Conservation (phyloP, 371 early-diverging fungal genomes). For the Polyrhizophydium stewartii region DNA sequence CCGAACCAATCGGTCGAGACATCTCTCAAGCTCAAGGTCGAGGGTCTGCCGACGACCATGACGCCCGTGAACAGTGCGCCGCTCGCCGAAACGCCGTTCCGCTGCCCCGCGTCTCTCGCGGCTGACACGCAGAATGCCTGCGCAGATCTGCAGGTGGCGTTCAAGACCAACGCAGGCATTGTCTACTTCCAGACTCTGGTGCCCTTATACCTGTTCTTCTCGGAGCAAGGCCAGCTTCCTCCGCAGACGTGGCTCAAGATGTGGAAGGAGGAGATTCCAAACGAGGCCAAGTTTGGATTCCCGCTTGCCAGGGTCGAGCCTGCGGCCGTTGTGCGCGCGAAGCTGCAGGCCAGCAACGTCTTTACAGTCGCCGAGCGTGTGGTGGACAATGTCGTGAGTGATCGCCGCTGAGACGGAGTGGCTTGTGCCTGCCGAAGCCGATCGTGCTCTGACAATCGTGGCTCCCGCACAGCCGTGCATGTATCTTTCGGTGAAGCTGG, state of each 20-base stretch:
- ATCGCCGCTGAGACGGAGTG: too few species aligned
- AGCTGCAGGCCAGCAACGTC: slow-evolving; percentile 25
- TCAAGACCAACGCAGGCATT: slow-evolving; percentile 41
- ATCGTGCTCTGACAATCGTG: background rate
- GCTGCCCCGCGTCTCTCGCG: background rate
- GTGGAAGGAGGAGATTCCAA: slow-evolving; percentile 35
- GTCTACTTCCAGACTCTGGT: slow-evolving; percentile 39
- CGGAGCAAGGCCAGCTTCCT: slow-evolving; percentile 22
- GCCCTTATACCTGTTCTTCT: slow-evolving; percentile 36
- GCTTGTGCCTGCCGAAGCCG: background rate
- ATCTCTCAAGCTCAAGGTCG: slow-evolving; percentile 18
- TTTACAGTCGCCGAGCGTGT: slow-evolving; percentile 36
- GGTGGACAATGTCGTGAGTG: slow-evolving; percentile 29
- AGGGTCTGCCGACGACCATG: slow-evolving; percentile 17
- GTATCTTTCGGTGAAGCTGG: slow-evolving; percentile 16
- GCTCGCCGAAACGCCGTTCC: slow-evolving; percentile 8
- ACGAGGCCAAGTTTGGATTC: slow-evolving; percentile 11
- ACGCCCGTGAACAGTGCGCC: slow-evolving; percentile 30
- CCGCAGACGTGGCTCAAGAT: slow-evolving; percentile 29
- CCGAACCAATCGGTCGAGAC: slow-evolving; percentile 21
- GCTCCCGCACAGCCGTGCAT: background rate
- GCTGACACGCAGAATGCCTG: background rate
- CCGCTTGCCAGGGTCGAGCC: background rate
- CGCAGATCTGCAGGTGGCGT: slow-evolving; percentile 41
- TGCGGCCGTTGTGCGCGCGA: background rate